Conservation (phyloP, 306 rosid genomes). For the Dryas octopetala region DNA sequence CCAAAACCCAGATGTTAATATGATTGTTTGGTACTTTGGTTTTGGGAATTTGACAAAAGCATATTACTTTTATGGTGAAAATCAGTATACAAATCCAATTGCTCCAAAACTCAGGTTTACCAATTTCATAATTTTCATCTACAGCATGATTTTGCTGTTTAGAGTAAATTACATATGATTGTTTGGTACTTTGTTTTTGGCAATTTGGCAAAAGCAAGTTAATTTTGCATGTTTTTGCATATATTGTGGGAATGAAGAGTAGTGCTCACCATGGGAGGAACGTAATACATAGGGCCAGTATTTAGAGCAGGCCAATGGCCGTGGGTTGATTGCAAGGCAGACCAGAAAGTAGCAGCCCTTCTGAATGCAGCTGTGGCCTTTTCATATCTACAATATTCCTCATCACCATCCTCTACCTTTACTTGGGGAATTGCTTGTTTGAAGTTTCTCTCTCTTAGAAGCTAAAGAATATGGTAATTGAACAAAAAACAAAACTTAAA, state of each 20-base stretch:
- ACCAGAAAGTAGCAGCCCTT: conserved; percentile 37
- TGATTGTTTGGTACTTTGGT: no score
- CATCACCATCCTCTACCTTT: conserved; percentile 42
- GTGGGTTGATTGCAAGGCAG: conserved; percentile 52
- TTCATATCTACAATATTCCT: conserved; percentile 16
- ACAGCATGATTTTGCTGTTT: not conserved
- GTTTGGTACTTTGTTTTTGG: not conserved
- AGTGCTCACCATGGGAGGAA: conserved; percentile 57
- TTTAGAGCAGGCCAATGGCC: conserved; percentile 77
- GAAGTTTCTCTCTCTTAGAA: conserved; percentile 49
- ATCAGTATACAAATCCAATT: not conserved
- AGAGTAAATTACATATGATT: not conserved
- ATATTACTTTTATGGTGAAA: no score
- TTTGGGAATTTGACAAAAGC: no score
- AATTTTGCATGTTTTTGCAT: not conserved
- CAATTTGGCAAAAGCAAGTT: not conserved
- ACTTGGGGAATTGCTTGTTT: conserved; percentile 39
- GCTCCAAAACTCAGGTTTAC: not conserved
- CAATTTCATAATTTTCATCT: not conserved
- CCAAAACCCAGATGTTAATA: not conserved
- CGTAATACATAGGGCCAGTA: conserved; percentile 55
- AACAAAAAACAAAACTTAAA: no score
- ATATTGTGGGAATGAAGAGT: not conserved
- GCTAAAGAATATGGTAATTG: conserved; percentile 10
- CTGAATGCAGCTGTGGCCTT: conserved; percentile 27